Evolutionary conservation across 2,329 filamentous ascomycete genomes (phyloP), one percentile per base, ranked within the genome.

Genomic region (Talaromyces sp.): DNA sequence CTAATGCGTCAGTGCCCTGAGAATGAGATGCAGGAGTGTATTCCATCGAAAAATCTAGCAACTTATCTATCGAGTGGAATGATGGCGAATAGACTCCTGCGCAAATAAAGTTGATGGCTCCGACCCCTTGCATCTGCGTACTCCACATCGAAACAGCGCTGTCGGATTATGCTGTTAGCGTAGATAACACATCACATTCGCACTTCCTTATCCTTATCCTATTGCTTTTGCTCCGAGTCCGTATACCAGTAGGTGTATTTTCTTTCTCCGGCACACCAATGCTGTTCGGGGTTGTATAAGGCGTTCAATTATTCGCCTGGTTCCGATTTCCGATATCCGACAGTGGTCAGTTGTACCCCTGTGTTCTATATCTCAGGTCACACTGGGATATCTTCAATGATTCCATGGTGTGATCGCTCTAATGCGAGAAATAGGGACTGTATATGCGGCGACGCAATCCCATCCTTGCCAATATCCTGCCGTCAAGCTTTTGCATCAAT

Each of bases 81-180:
- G 33, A 21, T 21, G 33, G 22, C 33, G 21, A n/a, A 5, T 36
- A 21, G 22, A 28, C 40, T 41, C 43, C 54, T 40, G 43, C 25
- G 10, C 28, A 37, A 48, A 43, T 57, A 57, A 40, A 52, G 36
- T 57, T 52, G 55, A 52, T 57, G 55, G 46, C 55, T 52, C 31
- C 37, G 31, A 52, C 48, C 5, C 55, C 55, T 57, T 57, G 55
- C 55, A 51, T 41, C 15, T 39, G 21, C 9, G 11, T 6, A 40
- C 55, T 57, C 48, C 55, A 57, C 36, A 56, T 33, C 17, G 8
- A 19, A 50, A 40, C n/a, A 56, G 35, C 45, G 36, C 25, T 45
- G 8, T 56, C 53, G 22, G 54, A 50, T 56, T 37, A 48, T 56
- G 17, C 28, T 56, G 33, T 19, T 39, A 9, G 17, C 43, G 40